Conservation (phyloP, 768 basidiomycete genomes). For the Psilocybe azurescens region DNA sequence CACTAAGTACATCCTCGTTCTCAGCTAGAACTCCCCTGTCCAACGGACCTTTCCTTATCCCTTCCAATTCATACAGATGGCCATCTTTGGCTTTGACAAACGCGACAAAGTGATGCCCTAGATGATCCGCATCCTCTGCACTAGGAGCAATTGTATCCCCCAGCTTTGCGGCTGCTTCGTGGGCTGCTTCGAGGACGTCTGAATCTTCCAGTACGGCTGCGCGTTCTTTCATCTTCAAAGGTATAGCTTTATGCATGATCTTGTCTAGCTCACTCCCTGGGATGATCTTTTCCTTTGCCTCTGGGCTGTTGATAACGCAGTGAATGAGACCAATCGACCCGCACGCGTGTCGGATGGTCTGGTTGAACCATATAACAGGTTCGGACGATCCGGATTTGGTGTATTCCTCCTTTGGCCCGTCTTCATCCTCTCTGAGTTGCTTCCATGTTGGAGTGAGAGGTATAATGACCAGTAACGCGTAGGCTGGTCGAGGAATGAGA, state of each 20-base stretch:
- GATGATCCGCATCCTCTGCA: neutral
- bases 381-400: constrained; percentile 5
- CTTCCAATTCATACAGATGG: constrained; percentile 18
- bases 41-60: constrained; percentile 13
- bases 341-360: constrained; percentile 16
- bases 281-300: neutral
- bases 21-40: constrained; percentile 13
- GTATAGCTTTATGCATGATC: constrained; percentile 5
- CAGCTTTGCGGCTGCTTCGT: constrained; percentile 10
- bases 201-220: constrained; percentile 17
- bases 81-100: constrained; percentile 18
- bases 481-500: constrained; percentile 16
- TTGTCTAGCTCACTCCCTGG: constrained; percentile 11
- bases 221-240: constrained; percentile 5
- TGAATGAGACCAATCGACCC: constrained; percentile 17
- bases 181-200: constrained; percentile 7
- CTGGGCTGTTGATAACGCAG: constrained; percentile 9
- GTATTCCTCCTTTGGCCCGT: constrained; percentile 6
- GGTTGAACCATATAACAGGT: constrained; percentile 20
- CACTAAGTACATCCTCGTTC: constrained; percentile 17
- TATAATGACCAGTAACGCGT: constrained; percentile 16
- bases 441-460: constrained; percentile 16
- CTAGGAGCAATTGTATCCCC: constrained; percentile 11
- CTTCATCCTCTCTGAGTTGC: constrained; percentile 5
- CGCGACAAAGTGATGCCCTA: constrained; percentile 17